Evolutionary conservation across 257 asterid species (phyloP).

Genomic region (Solanum pimpinellifolium): DNA sequence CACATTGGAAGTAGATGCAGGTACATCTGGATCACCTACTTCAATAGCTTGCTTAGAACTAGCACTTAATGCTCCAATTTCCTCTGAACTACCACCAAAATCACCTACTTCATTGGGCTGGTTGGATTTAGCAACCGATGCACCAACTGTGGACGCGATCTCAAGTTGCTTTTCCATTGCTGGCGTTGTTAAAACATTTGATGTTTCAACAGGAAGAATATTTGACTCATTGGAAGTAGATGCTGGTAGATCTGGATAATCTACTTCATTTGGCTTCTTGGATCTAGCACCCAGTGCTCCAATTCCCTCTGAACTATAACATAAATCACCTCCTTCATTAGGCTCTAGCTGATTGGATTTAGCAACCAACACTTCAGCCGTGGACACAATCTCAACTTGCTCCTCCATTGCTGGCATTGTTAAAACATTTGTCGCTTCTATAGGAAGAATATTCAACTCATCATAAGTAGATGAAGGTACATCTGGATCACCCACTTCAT

Average conservation of each 20-base stretch:
- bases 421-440: not conserved
- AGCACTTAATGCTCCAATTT: not conserved
- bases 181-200: not conserved
- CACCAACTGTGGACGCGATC: not conserved
- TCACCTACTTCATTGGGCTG: conserved; percentile 10
- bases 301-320: not conserved
- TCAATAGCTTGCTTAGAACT: conserved; percentile 9
- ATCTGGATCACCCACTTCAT: not conserved
- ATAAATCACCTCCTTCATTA: conserved; percentile 2
- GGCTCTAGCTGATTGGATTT: conserved; percentile 7
- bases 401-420: not conserved
- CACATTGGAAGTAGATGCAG: not conserved
- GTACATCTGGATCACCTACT: not conserved
- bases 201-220: not conserved
- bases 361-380: not conserved
- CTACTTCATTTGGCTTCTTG: conserved; percentile 13
- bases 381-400: not conserved
- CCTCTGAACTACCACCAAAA: not conserved
- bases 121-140: not conserved
- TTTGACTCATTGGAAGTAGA: not conserved
- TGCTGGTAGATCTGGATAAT: not conserved
- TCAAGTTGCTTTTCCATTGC: not conserved
- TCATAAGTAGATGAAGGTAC: not conserved
- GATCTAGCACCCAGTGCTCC: not conserved
- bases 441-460: not conserved